Percentiles rank a stretch among this genome's conserved stretches.
Conservation (phyloP, 202 grass and related monocot genomes). For the Digitaria exilis region DNA sequence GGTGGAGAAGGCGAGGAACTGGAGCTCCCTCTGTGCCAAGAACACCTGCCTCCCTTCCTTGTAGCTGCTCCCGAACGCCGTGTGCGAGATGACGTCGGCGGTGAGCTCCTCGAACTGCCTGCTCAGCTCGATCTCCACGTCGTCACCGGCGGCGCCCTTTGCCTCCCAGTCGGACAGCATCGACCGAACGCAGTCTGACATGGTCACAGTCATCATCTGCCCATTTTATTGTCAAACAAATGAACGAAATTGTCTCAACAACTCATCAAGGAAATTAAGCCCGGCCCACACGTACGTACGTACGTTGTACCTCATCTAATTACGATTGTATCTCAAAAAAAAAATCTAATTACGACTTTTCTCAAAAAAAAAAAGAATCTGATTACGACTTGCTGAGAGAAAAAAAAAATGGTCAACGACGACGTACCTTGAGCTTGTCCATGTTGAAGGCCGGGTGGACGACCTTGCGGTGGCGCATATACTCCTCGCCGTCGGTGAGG, state of each 20-base stretch:
- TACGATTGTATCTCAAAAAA: too few relatives aligned
- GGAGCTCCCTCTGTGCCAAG: conserved; percentile 49
- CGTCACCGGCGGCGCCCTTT: neutral
- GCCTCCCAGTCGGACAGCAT: conserved; percentile 56
- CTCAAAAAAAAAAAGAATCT: too few relatives aligned
- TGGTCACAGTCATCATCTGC: conserved; percentile 55
- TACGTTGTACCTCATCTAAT: too few relatives aligned
- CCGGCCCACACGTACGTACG: too few relatives aligned
- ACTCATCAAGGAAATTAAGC: too few relatives aligned
- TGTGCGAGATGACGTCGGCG: conserved; percentile 63
- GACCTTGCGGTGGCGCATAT: conserved; percentile 64
- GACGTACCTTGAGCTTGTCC: conserved; percentile 76
- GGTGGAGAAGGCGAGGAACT: conserved; percentile 42
- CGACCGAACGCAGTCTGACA: conserved; percentile 30
- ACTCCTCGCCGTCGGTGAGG: conserved; percentile 54
- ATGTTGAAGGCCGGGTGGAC: conserved; percentile 62
- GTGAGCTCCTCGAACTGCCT: conserved; percentile 54
- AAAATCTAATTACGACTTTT: too few relatives aligned
- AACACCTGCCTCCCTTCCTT: conserved; percentile 51
- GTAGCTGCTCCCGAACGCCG: conserved; percentile 65
- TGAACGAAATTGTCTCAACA: too few relatives aligned
- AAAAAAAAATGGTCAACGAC: too few relatives aligned
- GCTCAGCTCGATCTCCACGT: conserved; percentile 49
- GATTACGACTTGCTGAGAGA: too few relatives aligned
- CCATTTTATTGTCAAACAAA: too few relatives aligned